Percentiles rank a stretch among this genome's conserved stretches.
Conservation (phyloP, 2,329 filamentous ascomycete species). For the Aspergillus latus region DNA sequence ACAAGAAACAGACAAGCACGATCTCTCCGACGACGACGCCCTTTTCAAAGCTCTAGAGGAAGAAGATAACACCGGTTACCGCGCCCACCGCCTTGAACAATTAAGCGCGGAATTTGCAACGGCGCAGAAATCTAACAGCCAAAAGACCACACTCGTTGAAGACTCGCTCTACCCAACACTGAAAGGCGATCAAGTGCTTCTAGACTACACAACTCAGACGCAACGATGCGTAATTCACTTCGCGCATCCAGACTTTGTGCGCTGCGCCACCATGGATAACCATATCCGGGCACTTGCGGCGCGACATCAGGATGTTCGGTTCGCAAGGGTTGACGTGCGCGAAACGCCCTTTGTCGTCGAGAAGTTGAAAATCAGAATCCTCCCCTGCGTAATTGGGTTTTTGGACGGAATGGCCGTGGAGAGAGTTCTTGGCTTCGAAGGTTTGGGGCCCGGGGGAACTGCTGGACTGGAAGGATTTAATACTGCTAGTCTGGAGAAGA, state of each 20-base stretch:
- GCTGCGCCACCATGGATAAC: slow-evolving; percentile 62
- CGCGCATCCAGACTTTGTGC: slow-evolving; percentile 63
- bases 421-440: slow-evolving; percentile 50
- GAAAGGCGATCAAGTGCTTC: slow-evolving; percentile 55
- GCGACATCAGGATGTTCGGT: slow-evolving; percentile 44
- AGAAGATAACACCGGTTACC: slow-evolving; percentile 56
- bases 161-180: slow-evolving; percentile 39
- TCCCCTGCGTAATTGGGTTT: slow-evolving; percentile 53
- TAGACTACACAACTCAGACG: slow-evolving; percentile 61
- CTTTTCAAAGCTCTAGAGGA: slow-evolving; percentile 58
- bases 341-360: slow-evolving; percentile 49
- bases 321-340: slow-evolving; percentile 48
- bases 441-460: slow-evolving; percentile 38
- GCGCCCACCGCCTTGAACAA: slow-evolving; percentile 59
- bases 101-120: slow-evolving; percentile 57
- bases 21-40: slow-evolving; percentile 49
- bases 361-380: slow-evolving; percentile 46
- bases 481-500: slow-evolving; percentile 43
- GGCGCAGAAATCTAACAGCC: slow-evolving; percentile 37
- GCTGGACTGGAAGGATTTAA: slow-evolving; percentile 43
- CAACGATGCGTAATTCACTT: slow-evolving; percentile 63
- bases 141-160: slow-evolving; percentile 24
- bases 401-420: slow-evolving; percentile 47
- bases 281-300: slow-evolving; percentile 51
- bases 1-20: slow-evolving; percentile 3